Conservation (phyloP, 192 early-diverging fungal genomes). For the Powellomyces hirtus region DNA sequence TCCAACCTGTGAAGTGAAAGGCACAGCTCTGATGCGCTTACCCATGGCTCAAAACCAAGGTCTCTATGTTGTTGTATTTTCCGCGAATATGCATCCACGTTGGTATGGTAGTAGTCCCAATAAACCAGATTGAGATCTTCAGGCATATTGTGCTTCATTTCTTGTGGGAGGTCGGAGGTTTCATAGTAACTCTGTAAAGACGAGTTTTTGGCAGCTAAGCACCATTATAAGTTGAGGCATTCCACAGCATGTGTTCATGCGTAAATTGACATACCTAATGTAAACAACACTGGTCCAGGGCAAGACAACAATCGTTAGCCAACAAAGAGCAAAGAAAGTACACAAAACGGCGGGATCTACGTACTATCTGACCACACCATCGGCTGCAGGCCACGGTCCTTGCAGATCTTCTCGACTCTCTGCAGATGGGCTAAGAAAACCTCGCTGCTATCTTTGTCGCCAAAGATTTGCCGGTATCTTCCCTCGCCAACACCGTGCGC, state of each 20-base stretch:
- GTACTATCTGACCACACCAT: slow-evolving; percentile 90
- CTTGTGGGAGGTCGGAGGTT: slow-evolving; percentile 45
- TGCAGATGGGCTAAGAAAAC: slow-evolving; percentile 76
- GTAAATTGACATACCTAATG: slow-evolving; percentile 16
- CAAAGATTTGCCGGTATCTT: slow-evolving; percentile 72
- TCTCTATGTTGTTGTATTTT: slow-evolving; percentile 84
- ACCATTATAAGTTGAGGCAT: background rate
- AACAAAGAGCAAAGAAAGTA: background rate
- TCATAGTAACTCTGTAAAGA: slow-evolving; percentile 82
- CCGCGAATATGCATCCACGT: slow-evolving; percentile 63
- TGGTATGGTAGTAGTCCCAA: slow-evolving; percentile 83
- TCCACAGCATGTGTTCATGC: background rate
- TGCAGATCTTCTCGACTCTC: slow-evolving; percentile 71
- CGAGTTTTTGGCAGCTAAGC: slow-evolving; percentile 74
- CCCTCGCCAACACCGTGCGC: slow-evolving; percentile 83
- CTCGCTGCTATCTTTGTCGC: slow-evolving; percentile 66
- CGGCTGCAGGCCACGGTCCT: slow-evolving; percentile 56
- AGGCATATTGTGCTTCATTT: slow-evolving; percentile 62
- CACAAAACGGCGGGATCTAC: background rate
- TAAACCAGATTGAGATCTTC: slow-evolving; percentile 68
- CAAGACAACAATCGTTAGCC: background rate
- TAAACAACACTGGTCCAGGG: slow-evolving; percentile 31
- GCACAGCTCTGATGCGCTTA: background rate
- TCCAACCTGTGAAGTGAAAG: background rate
- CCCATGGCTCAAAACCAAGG: slow-evolving; percentile 80